Evolutionary conservation across 2,329 filamentous ascomycete genomes (phyloP), one percentile per base, ranked within the genome.

Genomic region (Fusarium citri): DNA sequence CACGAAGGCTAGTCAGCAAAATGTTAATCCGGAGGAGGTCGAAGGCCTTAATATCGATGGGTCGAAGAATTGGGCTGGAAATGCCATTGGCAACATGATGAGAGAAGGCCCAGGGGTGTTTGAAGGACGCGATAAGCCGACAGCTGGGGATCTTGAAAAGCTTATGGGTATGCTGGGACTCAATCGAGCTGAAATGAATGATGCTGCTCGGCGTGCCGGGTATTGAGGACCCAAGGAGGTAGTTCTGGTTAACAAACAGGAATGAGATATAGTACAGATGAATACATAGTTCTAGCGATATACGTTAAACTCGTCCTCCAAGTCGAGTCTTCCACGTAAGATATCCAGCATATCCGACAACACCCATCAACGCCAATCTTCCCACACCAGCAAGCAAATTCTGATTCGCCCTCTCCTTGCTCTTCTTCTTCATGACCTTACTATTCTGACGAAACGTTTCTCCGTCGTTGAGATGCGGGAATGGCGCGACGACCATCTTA

Each of bases 391-490:
- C 49, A 11, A 78, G 46, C 12, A 79, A 23, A 16, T 76, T 77
- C 16, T 60, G 30, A 23, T 73, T 73, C 5, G 77, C 78, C 26
- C 75, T 71, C 53, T 45, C 41, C n/a, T 54, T 54, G 14, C 71
- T 70, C 55, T 40, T 64, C 14, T 30, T 41, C 37, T 55, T 31
- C 40, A 66, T 63, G 18, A 60, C 31, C 28, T 23, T 45, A n/a
- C 59, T 53, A 10, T 73, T 53, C 22, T 25, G 55, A 5, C 49
- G 45, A 41, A 79, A 79, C 18, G 63, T 53, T 26, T 68, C 73
- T 3, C 76, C 72, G 37, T 80, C 78, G 34, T 80, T 79, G 45
- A 77, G 68, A 15, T 67, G 76, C 4, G 79, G 79, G 18, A 79
- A 80, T 2, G 77, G 78, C 15, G 75, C 76, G 28, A 77, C 75